phyloP scores from a whole-genome alignment of 2,329 filamentous ascomycete species.

The Colletotrichum caudatum region DNA sequence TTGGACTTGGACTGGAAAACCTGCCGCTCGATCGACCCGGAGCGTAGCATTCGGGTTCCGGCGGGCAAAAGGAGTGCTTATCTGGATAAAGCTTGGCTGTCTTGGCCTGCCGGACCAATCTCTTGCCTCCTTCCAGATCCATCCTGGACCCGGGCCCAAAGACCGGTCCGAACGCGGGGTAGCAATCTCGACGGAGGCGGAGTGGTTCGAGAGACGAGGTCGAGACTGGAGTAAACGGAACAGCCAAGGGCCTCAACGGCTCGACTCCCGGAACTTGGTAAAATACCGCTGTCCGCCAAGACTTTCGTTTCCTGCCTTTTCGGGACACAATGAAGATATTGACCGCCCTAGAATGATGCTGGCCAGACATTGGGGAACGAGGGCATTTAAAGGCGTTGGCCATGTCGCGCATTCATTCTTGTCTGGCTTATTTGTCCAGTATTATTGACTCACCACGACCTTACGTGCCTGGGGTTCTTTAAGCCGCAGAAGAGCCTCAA shows the following conservation, averaged over 20 bases:
- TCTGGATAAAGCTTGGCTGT: conserved; percentile 40
- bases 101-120: conserved; percentile 35
- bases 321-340: background rate
- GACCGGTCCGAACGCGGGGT: conserved; percentile 28
- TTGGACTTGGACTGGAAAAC: background rate
- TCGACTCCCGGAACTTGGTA: background rate
- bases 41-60: conserved; percentile 28
- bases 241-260: background rate
- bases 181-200: conserved; percentile 1
- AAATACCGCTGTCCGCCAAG: conserved; percentile 28
- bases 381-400: conserved; percentile 8
- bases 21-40: background rate
- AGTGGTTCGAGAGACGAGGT: background rate
- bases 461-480: background rate
- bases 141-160: conserved; percentile 14
- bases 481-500: background rate
- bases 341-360: background rate
- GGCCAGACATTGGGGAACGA: background rate
- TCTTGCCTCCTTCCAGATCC: conserved; percentile 40
- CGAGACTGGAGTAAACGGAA: background rate
- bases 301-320: conserved; percentile 35
- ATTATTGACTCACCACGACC: background rate
- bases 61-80: conserved; percentile 23
- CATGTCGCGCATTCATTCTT: background rate
- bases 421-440: too few relatives aligned